phyloP scores from a whole-genome alignment of 2,329 filamentous ascomycete species.

The Cladobotryum mycophilum region DNA sequence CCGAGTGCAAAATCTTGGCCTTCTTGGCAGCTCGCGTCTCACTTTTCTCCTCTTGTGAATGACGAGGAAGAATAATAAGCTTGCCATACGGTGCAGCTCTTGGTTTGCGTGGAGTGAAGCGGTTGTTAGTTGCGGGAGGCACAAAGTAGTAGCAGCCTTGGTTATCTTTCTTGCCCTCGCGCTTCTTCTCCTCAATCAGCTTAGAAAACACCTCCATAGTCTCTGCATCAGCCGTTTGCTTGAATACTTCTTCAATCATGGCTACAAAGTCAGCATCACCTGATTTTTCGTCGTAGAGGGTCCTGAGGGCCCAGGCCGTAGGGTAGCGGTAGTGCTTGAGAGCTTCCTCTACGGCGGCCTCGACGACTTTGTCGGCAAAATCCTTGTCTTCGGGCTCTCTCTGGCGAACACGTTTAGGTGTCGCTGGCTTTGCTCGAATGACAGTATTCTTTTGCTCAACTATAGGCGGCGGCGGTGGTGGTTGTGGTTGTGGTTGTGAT shows the following conservation, averaged over 20 bases:
- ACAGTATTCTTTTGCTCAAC: constrained; percentile 5
- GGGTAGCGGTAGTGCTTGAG: constrained; percentile 51
- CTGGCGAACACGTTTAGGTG: constrained; percentile 13
- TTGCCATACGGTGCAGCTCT: constrained; percentile 44
- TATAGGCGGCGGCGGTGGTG: neutral
- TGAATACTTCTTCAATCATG: constrained; percentile 53
- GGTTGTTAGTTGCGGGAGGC: constrained; percentile 38
- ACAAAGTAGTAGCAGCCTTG: constrained; percentile 49
- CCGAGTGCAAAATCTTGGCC: constrained; percentile 26
- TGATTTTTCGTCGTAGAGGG: constrained; percentile 53
- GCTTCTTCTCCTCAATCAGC: constrained; percentile 49
- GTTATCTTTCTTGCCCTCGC: constrained; percentile 48
- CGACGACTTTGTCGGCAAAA: constrained; percentile 46
- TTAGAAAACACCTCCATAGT: constrained; percentile 46
- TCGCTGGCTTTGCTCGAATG: constrained; percentile 13
- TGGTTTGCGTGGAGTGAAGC: constrained; percentile 38
- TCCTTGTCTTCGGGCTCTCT: constrained; percentile 33
- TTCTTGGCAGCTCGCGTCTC: constrained; percentile 31
- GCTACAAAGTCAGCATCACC: constrained; percentile 45
- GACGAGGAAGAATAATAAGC: constrained; percentile 39
- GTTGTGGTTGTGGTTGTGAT: constrained; percentile 5
- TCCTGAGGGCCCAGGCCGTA: constrained; percentile 56
- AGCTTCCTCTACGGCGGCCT: constrained; percentile 53
- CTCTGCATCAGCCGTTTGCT: constrained; percentile 48
- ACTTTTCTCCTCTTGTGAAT: constrained; percentile 20